phyloP scores from a whole-genome alignment of 2,329 filamentous ascomycete genomes.

The Verticillium nubilum region DNA sequence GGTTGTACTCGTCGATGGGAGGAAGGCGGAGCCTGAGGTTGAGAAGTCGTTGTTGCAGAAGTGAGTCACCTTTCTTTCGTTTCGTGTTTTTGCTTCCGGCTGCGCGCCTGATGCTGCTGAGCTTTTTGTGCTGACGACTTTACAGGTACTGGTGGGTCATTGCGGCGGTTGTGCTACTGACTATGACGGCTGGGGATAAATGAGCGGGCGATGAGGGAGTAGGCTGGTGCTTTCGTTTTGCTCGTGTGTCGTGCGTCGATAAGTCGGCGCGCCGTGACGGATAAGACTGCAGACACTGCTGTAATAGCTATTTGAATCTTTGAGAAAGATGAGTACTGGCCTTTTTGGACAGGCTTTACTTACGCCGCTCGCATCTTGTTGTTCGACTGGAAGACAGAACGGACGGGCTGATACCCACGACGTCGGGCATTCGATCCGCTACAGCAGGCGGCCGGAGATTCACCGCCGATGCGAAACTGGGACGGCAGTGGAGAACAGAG shows the following conservation, averaged over 20 bases:
- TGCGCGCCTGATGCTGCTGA: background rate
- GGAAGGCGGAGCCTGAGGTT: conserved; percentile 45
- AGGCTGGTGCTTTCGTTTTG: background rate
- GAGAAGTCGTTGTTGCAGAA: conserved; percentile 65
- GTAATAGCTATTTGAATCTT: too few relatives aligned
- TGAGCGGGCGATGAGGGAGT: background rate
- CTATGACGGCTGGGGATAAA: conserved; percentile 34
- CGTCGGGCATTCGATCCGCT: too few relatives aligned
- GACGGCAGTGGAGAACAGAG: too few relatives aligned
- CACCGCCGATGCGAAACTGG: too few relatives aligned
- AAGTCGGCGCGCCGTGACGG: background rate
- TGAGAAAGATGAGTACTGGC: too few relatives aligned
- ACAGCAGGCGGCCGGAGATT: too few relatives aligned
- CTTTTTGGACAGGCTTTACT: too few relatives aligned
- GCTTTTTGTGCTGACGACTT: conserved; percentile 25
- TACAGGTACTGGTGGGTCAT: conserved; percentile 63
- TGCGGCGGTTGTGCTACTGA: conserved; percentile 46
- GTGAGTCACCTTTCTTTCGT: conserved; percentile 33
- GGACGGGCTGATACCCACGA: too few relatives aligned
- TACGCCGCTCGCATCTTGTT: too few relatives aligned
- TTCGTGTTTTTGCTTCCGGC: background rate
- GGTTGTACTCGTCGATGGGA: conserved; percentile 56
- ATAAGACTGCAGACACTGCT: too few relatives aligned
- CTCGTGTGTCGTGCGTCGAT: background rate
- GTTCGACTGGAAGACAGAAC: too few relatives aligned